Base-by-base conservation (phyloP, 2,329 filamentous ascomycete genomes). In the Cryphonectria nitschkei region DNA sequence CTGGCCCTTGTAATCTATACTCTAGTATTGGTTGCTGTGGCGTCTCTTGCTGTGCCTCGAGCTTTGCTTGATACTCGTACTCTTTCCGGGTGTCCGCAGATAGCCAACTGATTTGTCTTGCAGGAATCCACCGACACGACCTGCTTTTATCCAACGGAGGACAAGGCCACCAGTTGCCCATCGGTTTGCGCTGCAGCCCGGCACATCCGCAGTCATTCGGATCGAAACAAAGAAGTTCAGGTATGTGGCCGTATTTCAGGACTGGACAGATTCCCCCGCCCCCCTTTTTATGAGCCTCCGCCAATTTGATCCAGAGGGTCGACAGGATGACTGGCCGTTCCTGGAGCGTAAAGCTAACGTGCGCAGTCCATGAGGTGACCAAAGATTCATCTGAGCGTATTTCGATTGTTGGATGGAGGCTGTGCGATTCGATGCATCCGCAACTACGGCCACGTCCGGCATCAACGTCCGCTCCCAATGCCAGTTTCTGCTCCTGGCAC, bases 201-300 rank as follows among this genome's bases (percentile, higher is more conserved):
- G 37, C 11, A 9, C 69, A 70, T 26, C 43, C 65, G 58, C 69
- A 68, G 29, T 70, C 58, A 61, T 70, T 70, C 0, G 65, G 65
- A n/a, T 70, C 69, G n/a, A 70, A 65, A 60, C 65, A 68, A 9
- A 39, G 69, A 4, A 58, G 11, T 2, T 50, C 46, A 9, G 69
- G 69, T 9, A 16, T 22, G 3, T 60, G 13, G 29, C 34, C 1
- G 22, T 9, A n/a, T 0, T 8, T n/a, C 19, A 11, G 6, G 50
- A 13, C 9, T 1, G 65, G 65, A 3, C 50, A 60, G 22, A 70
- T 64, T 1, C 54, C 58, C 19, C 26, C 0, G 26, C 52, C 26
- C 13, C 14, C 26, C n/a, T 29, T 14, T 32, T 16, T 2, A 56
- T 56, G 6, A 29, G 26, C 26, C 26, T 9, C 1, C 9, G 1